A percentile compares a stretch with the other conserved stretches of the same genome.
Evolutionary conservation across 306 rosid species (phyloP).

Genomic region (Crotalaria pallida): DNA sequence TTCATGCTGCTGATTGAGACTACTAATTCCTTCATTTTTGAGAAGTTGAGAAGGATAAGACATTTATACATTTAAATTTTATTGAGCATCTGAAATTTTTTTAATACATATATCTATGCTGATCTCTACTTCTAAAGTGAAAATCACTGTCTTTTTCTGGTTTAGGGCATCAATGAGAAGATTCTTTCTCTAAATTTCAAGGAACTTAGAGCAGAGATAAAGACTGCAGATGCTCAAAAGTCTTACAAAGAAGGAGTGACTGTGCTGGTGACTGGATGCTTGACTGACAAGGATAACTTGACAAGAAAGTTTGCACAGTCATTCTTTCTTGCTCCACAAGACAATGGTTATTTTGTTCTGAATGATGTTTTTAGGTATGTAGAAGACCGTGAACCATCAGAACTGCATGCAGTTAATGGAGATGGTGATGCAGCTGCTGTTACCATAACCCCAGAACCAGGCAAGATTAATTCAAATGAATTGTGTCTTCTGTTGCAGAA

Average conservation of each 20-base stretch:
- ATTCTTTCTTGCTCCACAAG: conserved; percentile 85
- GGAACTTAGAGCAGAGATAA: conserved; percentile 60
- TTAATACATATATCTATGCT: background rate
- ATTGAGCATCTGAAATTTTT: background rate
- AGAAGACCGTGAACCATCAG: conserved; percentile 45
- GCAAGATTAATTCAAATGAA: conserved; percentile 27
- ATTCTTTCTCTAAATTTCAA: conserved; percentile 60
- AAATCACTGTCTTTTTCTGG: background rate
- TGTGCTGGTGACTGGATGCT: conserved; percentile 74
- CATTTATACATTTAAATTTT: background rate
- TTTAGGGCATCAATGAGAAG: conserved; percentile 69
- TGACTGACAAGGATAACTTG: conserved; percentile 67
- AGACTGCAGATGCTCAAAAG: conserved; percentile 74
- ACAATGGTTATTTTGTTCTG: conserved; percentile 64
- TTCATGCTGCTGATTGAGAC: background rate
- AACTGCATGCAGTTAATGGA: conserved; percentile 31
- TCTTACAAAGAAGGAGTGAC: conserved; percentile 61
- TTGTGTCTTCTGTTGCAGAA: background rate
- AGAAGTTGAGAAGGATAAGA: background rate
- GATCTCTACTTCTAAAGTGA: conserved; percentile 12
- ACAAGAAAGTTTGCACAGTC: conserved; percentile 65
- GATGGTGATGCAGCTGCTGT: conserved; percentile 32
- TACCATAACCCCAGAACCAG: conserved; percentile 38
- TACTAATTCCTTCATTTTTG: background rate
- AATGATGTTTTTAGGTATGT: conserved; percentile 74